These are phyloP conservation scores for Hebeloma cylindrosporum DNA, from an alignment of 768 basidiomycete genomes.

Conservation along the genomic window DNA sequence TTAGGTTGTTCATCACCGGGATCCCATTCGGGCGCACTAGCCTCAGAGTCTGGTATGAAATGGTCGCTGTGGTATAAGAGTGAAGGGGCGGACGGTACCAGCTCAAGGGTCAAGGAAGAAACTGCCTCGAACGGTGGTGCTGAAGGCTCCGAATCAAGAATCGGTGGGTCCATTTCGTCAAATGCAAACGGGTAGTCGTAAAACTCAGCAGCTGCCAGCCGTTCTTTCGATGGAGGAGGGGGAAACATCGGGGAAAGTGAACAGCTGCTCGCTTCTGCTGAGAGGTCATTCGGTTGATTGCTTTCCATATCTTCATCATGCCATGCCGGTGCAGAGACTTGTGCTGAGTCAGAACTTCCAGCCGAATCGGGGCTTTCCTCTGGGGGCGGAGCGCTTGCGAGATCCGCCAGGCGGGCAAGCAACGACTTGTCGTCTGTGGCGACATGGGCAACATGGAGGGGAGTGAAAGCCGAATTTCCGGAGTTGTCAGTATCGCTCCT, in stretches of 20 bases:
- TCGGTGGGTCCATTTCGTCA: conserved; percentile 35
- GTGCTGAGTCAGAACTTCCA: conserved; percentile 16
- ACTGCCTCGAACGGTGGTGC: conserved; percentile 48
- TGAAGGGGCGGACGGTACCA: conserved; percentile 53
- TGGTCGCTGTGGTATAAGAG: conserved; percentile 30
- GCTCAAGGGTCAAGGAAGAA: conserved; percentile 28
- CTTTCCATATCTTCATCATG: conserved; percentile 48
- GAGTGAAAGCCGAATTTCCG: conserved; percentile 21
- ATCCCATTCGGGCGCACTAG: conserved; percentile 26
- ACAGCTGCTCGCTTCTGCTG: conserved; percentile 11
- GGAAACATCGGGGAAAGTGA: conserved; percentile 39
- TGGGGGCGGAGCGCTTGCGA: conserved; percentile 54
- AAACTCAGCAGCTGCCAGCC: conserved; percentile 38
- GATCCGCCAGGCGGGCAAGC: conserved; percentile 50
- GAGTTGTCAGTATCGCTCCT: conserved; percentile 8
- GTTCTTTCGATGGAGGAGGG: conserved; percentile 44
- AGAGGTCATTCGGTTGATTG: conserved; percentile 22
- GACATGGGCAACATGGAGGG: conserved; percentile 50
- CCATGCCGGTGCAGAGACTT: conserved; percentile 54
- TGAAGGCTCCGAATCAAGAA: conserved; percentile 38
- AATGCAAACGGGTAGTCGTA: conserved; percentile 43
- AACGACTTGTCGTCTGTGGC: conserved; percentile 64
- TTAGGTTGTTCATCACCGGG: conserved; percentile 8
- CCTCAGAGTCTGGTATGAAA: conserved; percentile 15
- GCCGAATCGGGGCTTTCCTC: conserved; percentile 20